phyloP scores from a whole-genome alignment of 2,329 filamentous ascomycete genomes.

The Aspergillus transmontanensis region DNA sequence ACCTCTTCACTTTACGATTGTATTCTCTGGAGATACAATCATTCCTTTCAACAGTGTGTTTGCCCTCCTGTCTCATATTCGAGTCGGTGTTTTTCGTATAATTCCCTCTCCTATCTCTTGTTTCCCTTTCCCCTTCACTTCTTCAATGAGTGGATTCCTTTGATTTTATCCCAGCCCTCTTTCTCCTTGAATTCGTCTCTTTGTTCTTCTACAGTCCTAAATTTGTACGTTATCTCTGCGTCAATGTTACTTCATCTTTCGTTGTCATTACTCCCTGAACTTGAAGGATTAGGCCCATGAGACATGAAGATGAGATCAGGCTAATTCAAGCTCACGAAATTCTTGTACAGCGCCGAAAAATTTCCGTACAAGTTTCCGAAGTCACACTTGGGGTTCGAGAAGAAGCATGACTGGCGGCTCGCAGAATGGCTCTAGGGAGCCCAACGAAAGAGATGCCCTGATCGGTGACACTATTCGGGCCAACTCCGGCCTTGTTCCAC shows the following conservation, averaged over 20 bases:
- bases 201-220: not conserved
- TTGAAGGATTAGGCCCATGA: not conserved
- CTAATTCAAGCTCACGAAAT: constrained; percentile 11
- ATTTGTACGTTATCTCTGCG: not conserved
- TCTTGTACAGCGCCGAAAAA: constrained; percentile 27
- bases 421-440: constrained; percentile 33
- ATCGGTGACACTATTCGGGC: constrained; percentile 26
- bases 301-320: not conserved
- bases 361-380: constrained; percentile 34
- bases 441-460: constrained; percentile 39
- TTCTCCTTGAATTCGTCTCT: not conserved
- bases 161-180: not conserved
- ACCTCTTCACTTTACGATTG: not conserved
- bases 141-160: not conserved
- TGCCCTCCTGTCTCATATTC: not conserved
- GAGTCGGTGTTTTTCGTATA: not conserved
- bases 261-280: not conserved
- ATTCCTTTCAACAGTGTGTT: not conserved
- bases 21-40: not conserved
- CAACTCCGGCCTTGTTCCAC: constrained; percentile 24
- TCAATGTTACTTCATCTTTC: not conserved
- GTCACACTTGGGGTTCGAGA: constrained; percentile 30
- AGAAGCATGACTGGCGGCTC: constrained; percentile 34
- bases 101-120: not conserved
- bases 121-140: not conserved